phyloP scores from a whole-genome alignment of 2,329 filamentous ascomycete genomes.

The Colletotrichum trifolii region DNA sequence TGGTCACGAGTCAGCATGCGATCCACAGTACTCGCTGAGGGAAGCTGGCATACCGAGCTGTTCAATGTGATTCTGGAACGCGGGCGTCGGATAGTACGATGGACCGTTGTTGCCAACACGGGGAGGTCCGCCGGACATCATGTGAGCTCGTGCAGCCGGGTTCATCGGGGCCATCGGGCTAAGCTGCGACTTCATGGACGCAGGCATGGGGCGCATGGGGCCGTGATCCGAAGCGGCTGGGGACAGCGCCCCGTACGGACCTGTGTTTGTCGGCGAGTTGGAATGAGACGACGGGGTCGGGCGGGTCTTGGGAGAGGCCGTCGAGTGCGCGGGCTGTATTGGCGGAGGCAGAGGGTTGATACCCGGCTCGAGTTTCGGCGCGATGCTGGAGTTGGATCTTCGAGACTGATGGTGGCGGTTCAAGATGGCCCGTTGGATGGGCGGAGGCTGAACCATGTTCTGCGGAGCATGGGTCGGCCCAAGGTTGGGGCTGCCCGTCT shows the following conservation, averaged over 20 bases:
- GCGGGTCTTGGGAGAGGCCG: constrained; percentile 75
- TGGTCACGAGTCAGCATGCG: constrained; percentile 75
- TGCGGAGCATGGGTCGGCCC: constrained; percentile 75
- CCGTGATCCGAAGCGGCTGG: constrained; percentile 60
- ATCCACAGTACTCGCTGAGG: constrained; percentile 65
- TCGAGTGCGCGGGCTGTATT: constrained; percentile 62
- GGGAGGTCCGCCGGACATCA: constrained; percentile 46
- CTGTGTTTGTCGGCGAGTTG: constrained; percentile 64
- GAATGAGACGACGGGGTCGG: constrained; percentile 85
- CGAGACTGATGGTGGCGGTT: constrained; percentile 83
- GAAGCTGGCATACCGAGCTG: constrained; percentile 86
- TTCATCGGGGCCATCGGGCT: constrained; percentile 46
- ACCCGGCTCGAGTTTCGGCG: constrained; percentile 76
- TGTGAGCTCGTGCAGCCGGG: constrained; percentile 47
- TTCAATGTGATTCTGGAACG: constrained; percentile 92
- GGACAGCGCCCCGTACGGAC: constrained; percentile 57
- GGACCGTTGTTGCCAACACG: constrained; percentile 55
- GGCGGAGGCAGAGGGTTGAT: constrained; percentile 58
- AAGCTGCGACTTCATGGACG: constrained; percentile 54
- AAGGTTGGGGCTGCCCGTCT: constrained; percentile 87
- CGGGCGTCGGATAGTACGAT: constrained; percentile 80
- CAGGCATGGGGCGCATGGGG: constrained; percentile 54
- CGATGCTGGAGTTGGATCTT: constrained; percentile 78
- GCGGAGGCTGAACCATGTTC: constrained; percentile 77
- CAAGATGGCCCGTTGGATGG: constrained; percentile 83